phyloP scores from a whole-genome alignment of 106 monocot species.

The Apostasia ramifera region DNA sequence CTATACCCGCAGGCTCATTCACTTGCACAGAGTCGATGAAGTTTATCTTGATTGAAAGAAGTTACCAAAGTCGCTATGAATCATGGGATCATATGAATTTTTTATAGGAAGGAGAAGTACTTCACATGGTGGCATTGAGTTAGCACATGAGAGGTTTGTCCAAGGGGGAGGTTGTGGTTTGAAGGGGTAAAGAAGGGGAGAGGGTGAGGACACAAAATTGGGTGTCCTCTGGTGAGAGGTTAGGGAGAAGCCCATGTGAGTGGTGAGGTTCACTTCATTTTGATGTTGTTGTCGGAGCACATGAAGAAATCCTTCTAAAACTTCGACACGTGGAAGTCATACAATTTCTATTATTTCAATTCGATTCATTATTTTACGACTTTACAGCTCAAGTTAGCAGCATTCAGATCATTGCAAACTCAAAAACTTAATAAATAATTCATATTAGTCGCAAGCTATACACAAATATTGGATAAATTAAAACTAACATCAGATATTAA shows the following conservation, averaged over 20 bases:
- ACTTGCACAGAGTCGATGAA: too few species aligned
- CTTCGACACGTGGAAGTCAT: too few species aligned
- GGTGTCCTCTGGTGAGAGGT: background rate
- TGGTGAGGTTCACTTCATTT: background rate
- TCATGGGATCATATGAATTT: background rate
- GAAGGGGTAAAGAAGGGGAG: background rate
- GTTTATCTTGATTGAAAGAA: background rate
- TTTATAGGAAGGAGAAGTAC: background rate
- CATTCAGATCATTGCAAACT: too few species aligned
- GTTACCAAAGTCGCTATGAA: background rate
- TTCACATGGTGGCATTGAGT: background rate
- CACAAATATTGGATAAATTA: too few species aligned
- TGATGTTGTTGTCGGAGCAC: background rate
- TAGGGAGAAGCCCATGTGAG: background rate
- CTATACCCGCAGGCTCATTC: too few species aligned
- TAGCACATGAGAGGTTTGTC: constrained; percentile 6
- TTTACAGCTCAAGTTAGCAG: too few species aligned
- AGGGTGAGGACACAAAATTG: background rate
- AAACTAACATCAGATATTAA: too few species aligned
- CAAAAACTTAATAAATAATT: too few species aligned
- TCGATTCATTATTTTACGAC: too few species aligned
- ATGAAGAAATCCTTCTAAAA: too few species aligned
- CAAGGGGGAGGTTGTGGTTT: background rate
- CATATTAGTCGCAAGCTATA: too few species aligned
- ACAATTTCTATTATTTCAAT: too few species aligned